Evolutionary conservation across 2,329 filamentous ascomycete species (phyloP), one percentile per base, ranked within the genome.

Genomic region (Neoscytalidium dimidiatum): DNA sequence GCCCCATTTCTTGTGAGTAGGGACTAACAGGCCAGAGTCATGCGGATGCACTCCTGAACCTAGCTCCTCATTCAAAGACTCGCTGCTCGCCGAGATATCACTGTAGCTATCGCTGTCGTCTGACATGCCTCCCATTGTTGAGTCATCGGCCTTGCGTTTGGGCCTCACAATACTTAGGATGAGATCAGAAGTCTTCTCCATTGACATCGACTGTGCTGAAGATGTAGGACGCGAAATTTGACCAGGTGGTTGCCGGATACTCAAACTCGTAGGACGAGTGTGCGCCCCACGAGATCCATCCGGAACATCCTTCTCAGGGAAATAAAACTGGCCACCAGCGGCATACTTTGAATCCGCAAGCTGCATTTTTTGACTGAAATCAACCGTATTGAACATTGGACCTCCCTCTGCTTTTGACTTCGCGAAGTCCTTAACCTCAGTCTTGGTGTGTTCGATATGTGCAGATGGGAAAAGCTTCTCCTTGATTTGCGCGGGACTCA

Each of bases 291-390:
- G 11, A 11, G n/a, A 17, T 17, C 13, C 17, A 28, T 51, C 48
- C 11, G 7, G 9, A 23, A 14, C 13, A 19, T 46, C 56, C 17
- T 46, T 60, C 11, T 19, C 56, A 53, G 44, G 43, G 61, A 72
- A 70, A 44, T 69, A 71, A 49, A 78, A 85, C 53, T 80, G 81
- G 8, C 83, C 83, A 33, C 78, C 73, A 51, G 76, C 66, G 44
- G 79, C 77, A 73, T 88, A 88, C 69, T 86, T 87, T 23, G 82
- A 76, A 70, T 86, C 82, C 64, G 82, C 81, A 26, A 78, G 69
- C 43, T 77, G 75, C 64, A 86, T 71, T 58, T 79, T 81, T 38
- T 77, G 76, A 67, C 80, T 81, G 71, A 88, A 88, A 8, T 73
- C 69, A 7, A 88, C 75, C 0, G 85, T 82, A 43, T 80, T 76